A percentile compares a stretch with the other conserved stretches of the same genome.
Conservation (phyloP, 257 asterid genomes). For the Ligustrum vulgare region DNA sequence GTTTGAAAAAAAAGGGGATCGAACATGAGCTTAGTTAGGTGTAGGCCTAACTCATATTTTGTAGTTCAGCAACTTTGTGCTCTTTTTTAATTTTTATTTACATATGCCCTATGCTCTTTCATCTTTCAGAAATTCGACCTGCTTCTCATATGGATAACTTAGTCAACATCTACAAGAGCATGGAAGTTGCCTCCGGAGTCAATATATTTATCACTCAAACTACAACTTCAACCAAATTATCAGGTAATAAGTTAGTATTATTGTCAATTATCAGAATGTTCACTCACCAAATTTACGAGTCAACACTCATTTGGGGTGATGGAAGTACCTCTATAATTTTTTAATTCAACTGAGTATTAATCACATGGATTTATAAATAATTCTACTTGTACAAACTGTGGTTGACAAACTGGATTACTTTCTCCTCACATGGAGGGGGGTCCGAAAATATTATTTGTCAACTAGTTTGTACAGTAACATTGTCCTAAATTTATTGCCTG, state of each 20-base stretch:
- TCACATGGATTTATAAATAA: background rate
- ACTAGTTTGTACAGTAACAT: no score
- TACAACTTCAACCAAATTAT: slow-evolving; percentile 37
- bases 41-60: background rate
- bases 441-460: no score
- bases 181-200: slow-evolving; percentile 81
- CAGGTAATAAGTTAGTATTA: slow-evolving; percentile 48
- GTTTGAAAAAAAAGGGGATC: no score
- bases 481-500: no score
- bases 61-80: background rate
- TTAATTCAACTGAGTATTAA: background rate
- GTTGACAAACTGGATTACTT: no score
- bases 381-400: no score
- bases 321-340: background rate
- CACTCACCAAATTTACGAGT: background rate
- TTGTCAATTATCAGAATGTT: background rate
- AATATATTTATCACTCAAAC: slow-evolving; percentile 57
- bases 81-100: slow-evolving; percentile 3
- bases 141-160: slow-evolving; percentile 97
- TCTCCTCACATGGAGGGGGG: no score
- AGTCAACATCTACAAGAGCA: slow-evolving; percentile 82
- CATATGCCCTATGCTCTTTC: background rate
- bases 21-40: no score
- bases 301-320: background rate
- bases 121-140: slow-evolving; percentile 71